Evolutionary conservation across 2,329 filamentous ascomycete species (phyloP).

Genomic region (Graphilbum fragrans): DNA sequence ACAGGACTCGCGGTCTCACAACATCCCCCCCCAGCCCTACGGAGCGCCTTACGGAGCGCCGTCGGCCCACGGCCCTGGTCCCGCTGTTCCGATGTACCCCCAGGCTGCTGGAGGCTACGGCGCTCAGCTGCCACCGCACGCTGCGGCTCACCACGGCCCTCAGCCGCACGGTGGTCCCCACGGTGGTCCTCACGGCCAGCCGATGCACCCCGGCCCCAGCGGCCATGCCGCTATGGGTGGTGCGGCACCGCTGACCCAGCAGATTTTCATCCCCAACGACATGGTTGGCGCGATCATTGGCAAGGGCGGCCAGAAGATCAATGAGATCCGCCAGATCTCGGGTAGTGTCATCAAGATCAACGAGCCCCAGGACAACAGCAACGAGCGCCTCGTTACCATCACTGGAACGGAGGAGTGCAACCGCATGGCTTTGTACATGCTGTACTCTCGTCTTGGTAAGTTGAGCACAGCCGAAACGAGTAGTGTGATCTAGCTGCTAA

Average conservation of each 20-base stretch:
- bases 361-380: constrained; percentile 97
- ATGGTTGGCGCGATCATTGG: constrained; percentile 99
- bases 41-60: constrained; percentile 62
- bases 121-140: constrained; percentile 66
- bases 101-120: constrained; percentile 63
- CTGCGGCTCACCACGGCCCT: constrained; percentile 38
- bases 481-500: constrained; percentile 5
- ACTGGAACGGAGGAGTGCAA: constrained; percentile 98
- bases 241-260: constrained; percentile 84
- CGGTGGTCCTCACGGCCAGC: constrained; percentile 63
- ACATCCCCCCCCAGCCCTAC: constrained; percentile 64
- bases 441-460: constrained; percentile 91
- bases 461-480: constrained; percentile 14
- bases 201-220: constrained; percentile 53
- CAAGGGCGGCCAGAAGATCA: constrained; percentile 98
- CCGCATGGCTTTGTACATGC: constrained; percentile 99
- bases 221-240: constrained; percentile 55
- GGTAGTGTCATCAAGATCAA: constrained; percentile 99
- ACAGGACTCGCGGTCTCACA: constrained; percentile 59
- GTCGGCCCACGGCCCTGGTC: constrained; percentile 49
- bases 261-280: constrained; percentile 98
- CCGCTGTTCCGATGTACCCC: constrained; percentile 54
- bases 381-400: constrained; percentile 93
- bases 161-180: constrained; percentile 44
- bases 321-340: constrained; percentile 93